Evolutionary conservation across 2,329 filamentous ascomycete genomes (phyloP).

Genomic region (Lachnellula arida): DNA sequence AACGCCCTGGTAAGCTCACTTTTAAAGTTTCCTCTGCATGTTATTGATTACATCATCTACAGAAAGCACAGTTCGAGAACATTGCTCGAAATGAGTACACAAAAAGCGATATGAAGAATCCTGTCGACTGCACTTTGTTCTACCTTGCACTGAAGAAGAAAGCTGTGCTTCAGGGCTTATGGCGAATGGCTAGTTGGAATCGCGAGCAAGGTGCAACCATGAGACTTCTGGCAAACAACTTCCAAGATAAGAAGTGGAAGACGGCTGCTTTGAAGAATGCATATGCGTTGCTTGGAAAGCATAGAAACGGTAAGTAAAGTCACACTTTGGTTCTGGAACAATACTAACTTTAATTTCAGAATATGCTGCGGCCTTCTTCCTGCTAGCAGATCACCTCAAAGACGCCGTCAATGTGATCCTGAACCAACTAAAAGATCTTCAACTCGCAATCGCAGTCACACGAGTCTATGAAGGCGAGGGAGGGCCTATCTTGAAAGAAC

Average conservation of each 20-base stretch:
- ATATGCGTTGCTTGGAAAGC: slow-evolving; percentile 87
- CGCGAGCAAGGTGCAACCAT: slow-evolving; percentile 78
- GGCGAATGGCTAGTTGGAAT: slow-evolving; percentile 91
- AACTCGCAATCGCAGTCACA: slow-evolving; percentile 83
- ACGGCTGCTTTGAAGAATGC: slow-evolving; percentile 93
- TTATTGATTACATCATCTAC: slow-evolving; percentile 10
- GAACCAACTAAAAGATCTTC: slow-evolving; percentile 81
- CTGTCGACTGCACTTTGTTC: slow-evolving; percentile 83
- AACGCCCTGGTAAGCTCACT: slow-evolving; percentile 62
- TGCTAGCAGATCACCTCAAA: slow-evolving; percentile 77
- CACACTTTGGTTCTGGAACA: neutral
- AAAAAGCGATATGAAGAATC: slow-evolving; percentile 80
- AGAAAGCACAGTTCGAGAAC: slow-evolving; percentile 79
- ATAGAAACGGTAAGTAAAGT: slow-evolving; percentile 65
- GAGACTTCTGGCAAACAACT: slow-evolving; percentile 82
- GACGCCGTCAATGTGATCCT: slow-evolving; percentile 84
- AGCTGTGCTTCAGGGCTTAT: slow-evolving; percentile 80
- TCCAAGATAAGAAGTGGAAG: slow-evolving; percentile 79
- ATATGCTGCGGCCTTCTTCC: slow-evolving; percentile 94
- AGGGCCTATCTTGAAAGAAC: slow-evolving; percentile 64
- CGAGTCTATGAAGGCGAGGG: slow-evolving; percentile 85
- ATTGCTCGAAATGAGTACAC: slow-evolving; percentile 93
- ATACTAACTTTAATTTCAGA: slow-evolving; percentile 43
- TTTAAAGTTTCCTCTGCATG: slow-evolving; percentile 7
- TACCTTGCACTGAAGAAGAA: slow-evolving; percentile 93